Evolutionary conservation across 2,329 filamentous ascomycete species (phyloP), one percentile per base, ranked within the genome.

Genomic region (Aspergillus fischeri): DNA sequence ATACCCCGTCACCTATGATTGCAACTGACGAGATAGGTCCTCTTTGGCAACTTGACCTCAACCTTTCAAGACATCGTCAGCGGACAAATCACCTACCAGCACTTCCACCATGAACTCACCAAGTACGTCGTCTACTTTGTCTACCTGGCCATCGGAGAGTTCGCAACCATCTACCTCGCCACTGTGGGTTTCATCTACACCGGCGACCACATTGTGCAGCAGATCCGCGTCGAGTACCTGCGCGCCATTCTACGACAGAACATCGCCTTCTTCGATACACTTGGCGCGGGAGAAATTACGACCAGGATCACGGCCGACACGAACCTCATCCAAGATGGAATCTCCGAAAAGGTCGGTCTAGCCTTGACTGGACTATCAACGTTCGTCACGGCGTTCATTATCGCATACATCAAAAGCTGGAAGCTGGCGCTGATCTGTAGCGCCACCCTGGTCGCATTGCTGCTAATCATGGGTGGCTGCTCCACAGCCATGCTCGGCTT

Each of bases 251-350:
- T 95, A 77, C 85, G 85, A 58, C 91, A 95, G 70, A 94, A 96
- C 70, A 92, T 95, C 70, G 91, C 85, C 44, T 95, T 90, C 75
- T 95, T 94, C 75, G 93, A 97, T 74, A 93, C 92, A 65, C 82
- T 96, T 4, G 92, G 91, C 51, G 88, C 91, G 41, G 92, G 92
- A 50, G 92, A 96, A 73, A 90, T 97, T 58, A 95, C 92, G 0
- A 95, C 92, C 0, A 86, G 92, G 59, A 96, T 96, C 65, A 96
- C 92, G 0, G 87, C 92, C 7, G 92, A 96, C 71, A 94, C 91
- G 41, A 96, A 95, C 67, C 78, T 94, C 50, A 87, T 97, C 54
- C 92, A 96, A 73, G 91, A 95, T 63, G 92, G 91, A 49, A 94
- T 97, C 50, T 93, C 90, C 0, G 90, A 95, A 73, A 96, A 96